Evolutionary conservation across 225 moss, liverwort and hornwort genomes (phyloP).

Genomic region (Marchantia polymorpha): DNA sequence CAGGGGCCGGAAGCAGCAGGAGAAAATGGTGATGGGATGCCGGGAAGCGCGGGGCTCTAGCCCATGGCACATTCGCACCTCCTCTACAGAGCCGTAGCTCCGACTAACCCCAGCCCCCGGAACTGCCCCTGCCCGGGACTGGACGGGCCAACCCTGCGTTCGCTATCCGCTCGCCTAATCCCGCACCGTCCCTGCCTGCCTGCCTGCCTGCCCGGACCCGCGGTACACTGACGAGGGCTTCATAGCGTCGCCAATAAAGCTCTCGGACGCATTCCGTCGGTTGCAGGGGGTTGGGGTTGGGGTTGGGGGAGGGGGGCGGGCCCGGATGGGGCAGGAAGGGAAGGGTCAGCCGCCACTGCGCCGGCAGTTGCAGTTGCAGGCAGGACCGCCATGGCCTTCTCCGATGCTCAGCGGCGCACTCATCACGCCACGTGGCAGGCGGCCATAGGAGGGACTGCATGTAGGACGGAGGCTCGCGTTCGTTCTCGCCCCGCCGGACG

Average conservation of each 20-base stretch:
- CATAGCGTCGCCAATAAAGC: background rate
- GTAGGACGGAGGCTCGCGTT: too few relatives aligned
- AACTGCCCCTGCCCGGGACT: background rate
- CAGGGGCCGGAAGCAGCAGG: background rate
- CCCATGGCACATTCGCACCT: background rate
- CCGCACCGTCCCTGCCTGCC: background rate
- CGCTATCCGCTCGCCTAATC: too few relatives aligned
- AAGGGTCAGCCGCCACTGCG: conserved; percentile 18
- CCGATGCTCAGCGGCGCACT: conserved; percentile 1
- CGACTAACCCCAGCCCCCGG: background rate
- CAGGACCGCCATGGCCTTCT: background rate
- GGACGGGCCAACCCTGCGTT: background rate
- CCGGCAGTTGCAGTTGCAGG: conserved; percentile 4
- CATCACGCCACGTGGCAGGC: background rate
- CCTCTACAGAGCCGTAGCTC: background rate
- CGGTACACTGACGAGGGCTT: background rate
- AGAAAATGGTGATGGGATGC: background rate
- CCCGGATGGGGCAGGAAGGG: background rate
- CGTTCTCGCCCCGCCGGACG: too few relatives aligned
- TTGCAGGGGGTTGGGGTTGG: too few relatives aligned
- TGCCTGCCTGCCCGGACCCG: background rate
- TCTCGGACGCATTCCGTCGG: background rate
- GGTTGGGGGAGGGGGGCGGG: too few relatives aligned
- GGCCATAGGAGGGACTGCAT: too few relatives aligned
- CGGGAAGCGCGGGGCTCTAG: background rate